These are phyloP conservation scores for Kluyveromyces siamensis DNA, from an alignment of 805 yeast genomes.

Conservation along the genomic window DNA sequence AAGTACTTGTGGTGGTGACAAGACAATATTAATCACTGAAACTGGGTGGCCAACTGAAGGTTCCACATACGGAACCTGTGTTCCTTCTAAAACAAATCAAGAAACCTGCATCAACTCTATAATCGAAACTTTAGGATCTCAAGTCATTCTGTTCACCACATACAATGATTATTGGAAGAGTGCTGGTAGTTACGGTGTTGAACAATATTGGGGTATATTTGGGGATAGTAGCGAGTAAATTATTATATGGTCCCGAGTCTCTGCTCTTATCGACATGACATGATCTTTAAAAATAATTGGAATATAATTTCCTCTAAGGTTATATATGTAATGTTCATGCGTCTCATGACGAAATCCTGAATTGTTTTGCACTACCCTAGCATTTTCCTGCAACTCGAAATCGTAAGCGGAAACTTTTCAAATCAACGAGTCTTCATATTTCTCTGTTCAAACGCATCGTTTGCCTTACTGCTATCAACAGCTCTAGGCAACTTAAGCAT, in stretches of 20 bases:
- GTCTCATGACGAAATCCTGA: neutral
- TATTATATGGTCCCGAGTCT: too few relatives aligned
- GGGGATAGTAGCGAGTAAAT: conserved; percentile 9
- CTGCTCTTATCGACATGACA: too few relatives aligned
- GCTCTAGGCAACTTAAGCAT: neutral
- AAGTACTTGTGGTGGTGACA: conserved; percentile 40
- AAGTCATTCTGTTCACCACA: conserved; percentile 59
- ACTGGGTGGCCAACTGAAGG: conserved; percentile 81
- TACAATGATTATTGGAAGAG: conserved; percentile 74
- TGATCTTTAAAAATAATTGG: too few relatives aligned
- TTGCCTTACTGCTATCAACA: neutral
- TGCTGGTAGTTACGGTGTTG: conserved; percentile 74
- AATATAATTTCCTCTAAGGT: too few relatives aligned
- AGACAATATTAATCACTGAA: conserved; percentile 51
- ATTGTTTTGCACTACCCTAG: neutral
- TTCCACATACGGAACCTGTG: conserved; percentile 50
- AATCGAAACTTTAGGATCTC: conserved; percentile 43
- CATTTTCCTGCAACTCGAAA: neutral
- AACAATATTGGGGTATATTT: conserved; percentile 69
- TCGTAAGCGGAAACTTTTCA: too few relatives aligned
- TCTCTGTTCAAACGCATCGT: too few relatives aligned
- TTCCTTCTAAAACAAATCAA: conserved; percentile 61
- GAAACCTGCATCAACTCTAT: conserved; percentile 52
- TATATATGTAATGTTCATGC: neutral
- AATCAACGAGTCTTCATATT: too few relatives aligned